These are phyloP conservation scores for Lentinula boryana DNA, from an alignment of 768 basidiomycete genomes.

Conservation along the genomic window DNA sequence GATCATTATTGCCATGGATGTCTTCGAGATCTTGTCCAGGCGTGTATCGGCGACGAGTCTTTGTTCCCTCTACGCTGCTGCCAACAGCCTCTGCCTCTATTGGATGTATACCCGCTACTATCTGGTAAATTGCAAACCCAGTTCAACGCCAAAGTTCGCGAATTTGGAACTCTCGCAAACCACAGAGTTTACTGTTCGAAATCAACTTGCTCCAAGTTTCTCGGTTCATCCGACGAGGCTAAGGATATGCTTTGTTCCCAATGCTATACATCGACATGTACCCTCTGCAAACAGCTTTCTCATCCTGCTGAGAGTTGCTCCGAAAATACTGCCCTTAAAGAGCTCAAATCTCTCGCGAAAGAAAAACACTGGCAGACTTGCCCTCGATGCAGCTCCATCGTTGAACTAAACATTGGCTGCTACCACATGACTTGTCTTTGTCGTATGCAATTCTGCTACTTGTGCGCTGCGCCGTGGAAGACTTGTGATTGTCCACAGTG, in stretches of 20 bases:
- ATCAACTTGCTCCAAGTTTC: constrained; percentile 46
- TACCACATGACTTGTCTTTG: constrained; percentile 65
- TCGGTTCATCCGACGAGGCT: constrained; percentile 31
- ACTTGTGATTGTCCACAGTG: constrained; percentile 56
- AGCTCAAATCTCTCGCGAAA: constrained; percentile 38
- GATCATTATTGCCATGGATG: constrained; percentile 46
- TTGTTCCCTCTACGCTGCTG: constrained; percentile 51
- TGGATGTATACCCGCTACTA: constrained; percentile 22
- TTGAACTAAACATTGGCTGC: constrained; percentile 54
- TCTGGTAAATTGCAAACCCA: constrained; percentile 15
- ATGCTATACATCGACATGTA: constrained; percentile 39
- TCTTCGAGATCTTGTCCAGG: constrained; percentile 30
- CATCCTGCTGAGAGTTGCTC: constrained; percentile 36
- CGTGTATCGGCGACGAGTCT: constrained; percentile 41
- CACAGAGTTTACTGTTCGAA: constrained; percentile 48
- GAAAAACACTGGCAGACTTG: constrained; percentile 56
- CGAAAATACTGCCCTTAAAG: constrained; percentile 34
- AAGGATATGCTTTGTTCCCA: constrained; percentile 25
- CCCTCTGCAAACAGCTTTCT: constrained; percentile 39
- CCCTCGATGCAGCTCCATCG: constrained; percentile 47
- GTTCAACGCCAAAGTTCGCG: constrained; percentile 36
- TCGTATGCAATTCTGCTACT: constrained; percentile 54
- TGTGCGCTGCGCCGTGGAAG: constrained; percentile 61
- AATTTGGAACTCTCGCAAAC: constrained; percentile 35
- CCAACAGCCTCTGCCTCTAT: constrained; percentile 25